Percentiles rank a stretch among this genome's conserved stretches.
phyloP scores from a whole-genome alignment of 108 stramenopile genomes.

The Aurantiochytrium sp. region DNA sequence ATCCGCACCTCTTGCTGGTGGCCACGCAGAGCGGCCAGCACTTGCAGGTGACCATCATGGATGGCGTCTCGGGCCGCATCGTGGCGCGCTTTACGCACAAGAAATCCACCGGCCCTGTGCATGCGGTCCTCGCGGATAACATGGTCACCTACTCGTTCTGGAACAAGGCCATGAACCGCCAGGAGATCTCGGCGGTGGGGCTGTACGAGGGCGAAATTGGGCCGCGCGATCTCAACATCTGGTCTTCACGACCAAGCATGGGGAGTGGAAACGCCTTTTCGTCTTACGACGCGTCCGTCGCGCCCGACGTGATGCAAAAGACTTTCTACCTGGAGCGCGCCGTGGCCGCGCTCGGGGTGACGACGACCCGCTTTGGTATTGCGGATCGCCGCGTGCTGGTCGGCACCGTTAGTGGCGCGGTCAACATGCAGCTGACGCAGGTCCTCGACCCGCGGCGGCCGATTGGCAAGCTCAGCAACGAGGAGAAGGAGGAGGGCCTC shows the following conservation, averaged over 20 bases:
- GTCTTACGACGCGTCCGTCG: constrained; percentile 62
- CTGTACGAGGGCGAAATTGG: constrained; percentile 94
- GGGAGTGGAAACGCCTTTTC: constrained; percentile 72
- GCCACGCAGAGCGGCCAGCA: not conserved
- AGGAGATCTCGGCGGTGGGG: constrained; percentile 77
- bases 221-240: constrained; percentile 76
- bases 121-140: constrained; percentile 72
- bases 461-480: constrained; percentile 45
- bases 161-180: constrained; percentile 72
- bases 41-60: constrained; percentile 74
- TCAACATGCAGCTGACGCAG: constrained; percentile 64
- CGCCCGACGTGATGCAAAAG: constrained; percentile 79
- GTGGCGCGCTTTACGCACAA: constrained; percentile 78
- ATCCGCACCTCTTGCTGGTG: not conserved
- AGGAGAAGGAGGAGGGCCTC: constrained; percentile 56
- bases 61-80: constrained; percentile 81
- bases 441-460: constrained; percentile 86
- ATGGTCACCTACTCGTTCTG: constrained; percentile 87
- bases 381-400: constrained; percentile 75
- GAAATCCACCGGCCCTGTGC: constrained; percentile 55
- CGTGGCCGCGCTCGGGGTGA: constrained; percentile 78
- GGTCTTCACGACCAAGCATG: constrained; percentile 58
- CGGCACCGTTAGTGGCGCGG: constrained; percentile 64
- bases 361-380: constrained; percentile 78
- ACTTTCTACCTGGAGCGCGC: constrained; percentile 71